Percentiles rank a stretch among this genome's conserved stretches.
Evolutionary conservation across 768 basidiomycete species (phyloP).

Genomic region (Suillus subluteus): DNA sequence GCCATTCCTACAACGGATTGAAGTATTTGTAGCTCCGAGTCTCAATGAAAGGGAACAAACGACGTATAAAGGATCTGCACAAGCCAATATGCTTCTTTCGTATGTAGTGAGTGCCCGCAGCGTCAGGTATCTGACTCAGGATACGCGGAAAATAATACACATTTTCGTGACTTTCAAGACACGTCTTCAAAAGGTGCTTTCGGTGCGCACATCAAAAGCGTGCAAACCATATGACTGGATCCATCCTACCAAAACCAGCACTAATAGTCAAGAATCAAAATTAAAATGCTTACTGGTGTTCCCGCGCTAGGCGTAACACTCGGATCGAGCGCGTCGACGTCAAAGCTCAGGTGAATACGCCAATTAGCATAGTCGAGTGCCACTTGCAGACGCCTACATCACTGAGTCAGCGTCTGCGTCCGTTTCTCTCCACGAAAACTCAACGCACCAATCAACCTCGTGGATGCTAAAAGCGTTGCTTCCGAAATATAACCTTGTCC

Average conservation of each 20-base stretch:
- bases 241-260: background rate
- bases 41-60: background rate
- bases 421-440: constrained; percentile 59
- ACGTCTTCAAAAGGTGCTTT: background rate
- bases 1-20: background rate
- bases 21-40: background rate
- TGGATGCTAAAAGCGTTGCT: constrained; percentile 85
- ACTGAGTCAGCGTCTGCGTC: constrained; percentile 13
- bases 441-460: constrained; percentile 66
- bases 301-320: constrained; percentile 64
- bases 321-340: constrained; percentile 94
- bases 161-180: background rate
- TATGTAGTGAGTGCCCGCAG: background rate
- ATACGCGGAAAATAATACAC: background rate
- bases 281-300: constrained; percentile 63
- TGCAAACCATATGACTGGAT: background rate
- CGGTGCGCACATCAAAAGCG: background rate
- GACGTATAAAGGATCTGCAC: background rate
- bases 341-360: constrained; percentile 95
- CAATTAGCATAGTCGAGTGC: constrained; percentile 89
- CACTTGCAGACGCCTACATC: constrained; percentile 84
- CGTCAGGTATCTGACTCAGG: background rate
- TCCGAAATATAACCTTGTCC: constrained; percentile 75
- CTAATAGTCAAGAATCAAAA: background rate
- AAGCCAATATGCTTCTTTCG: background rate